These are phyloP conservation scores for Cyberlindnera galapagoensis DNA, from an alignment of 805 yeast species.

Conservation along the genomic window DNA sequence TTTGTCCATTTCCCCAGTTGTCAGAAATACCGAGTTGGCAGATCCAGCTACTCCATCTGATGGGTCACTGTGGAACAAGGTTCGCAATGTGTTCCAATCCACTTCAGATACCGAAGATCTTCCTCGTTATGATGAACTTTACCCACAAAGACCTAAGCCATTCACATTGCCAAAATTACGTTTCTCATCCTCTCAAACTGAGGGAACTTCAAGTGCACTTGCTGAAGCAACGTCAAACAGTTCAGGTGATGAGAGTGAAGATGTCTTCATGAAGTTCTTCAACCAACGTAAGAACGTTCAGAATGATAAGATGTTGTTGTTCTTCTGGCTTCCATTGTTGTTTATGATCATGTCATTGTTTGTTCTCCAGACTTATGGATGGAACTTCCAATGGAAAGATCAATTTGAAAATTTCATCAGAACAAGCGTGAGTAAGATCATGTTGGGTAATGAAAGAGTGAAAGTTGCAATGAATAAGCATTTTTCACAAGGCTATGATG, in stretches of 20 bases:
- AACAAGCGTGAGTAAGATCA: slow-evolving; percentile 37
- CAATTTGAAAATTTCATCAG: slow-evolving; percentile 35
- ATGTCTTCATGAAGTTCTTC: slow-evolving; percentile 31
- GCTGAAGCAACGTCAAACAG: slow-evolving; percentile 3
- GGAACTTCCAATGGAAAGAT: slow-evolving; percentile 27
- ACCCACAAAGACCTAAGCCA: slow-evolving; percentile 35
- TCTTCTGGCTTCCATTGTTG: slow-evolving; percentile 87
- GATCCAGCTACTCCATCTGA: slow-evolving; percentile 12
- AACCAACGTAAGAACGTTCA: slow-evolving; percentile 39
- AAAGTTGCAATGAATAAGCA: slow-evolving; percentile 34
- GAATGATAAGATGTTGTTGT: slow-evolving; percentile 78
- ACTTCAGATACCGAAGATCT: slow-evolving; percentile 35
- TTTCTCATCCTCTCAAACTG: slow-evolving; percentile 9
- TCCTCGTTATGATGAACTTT: slow-evolving; percentile 72
- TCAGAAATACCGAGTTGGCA: background rate
- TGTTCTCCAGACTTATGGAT: slow-evolving; percentile 31
- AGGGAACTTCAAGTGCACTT: slow-evolving; percentile 6
- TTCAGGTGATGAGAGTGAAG: slow-evolving; percentile 23
- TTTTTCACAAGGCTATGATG: slow-evolving; percentile 36
- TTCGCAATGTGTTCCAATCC: slow-evolving; percentile 26
- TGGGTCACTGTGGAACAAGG: slow-evolving; percentile 31
- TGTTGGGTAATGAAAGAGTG: slow-evolving; percentile 48
- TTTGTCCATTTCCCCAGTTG: background rate
- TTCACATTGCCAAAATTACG: slow-evolving; percentile 15
- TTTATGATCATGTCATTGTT: slow-evolving; percentile 45